These are phyloP conservation scores for Avena atlantica DNA, from an alignment of 176 grass and related monocot species.

Conservation along the genomic window DNA sequence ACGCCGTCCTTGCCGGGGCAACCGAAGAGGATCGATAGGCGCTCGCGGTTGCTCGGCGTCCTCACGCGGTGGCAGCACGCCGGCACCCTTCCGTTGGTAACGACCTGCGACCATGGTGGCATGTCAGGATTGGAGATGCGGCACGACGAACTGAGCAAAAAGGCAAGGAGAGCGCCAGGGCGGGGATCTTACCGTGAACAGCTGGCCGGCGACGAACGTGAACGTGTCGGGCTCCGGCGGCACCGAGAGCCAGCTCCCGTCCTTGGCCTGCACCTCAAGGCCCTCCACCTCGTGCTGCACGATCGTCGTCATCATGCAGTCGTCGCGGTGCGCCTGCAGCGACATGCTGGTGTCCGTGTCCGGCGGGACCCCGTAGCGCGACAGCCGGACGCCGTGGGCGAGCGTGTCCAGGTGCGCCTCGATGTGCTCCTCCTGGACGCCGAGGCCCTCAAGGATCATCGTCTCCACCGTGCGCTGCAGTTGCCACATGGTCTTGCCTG, in stretches of 20 bases:
- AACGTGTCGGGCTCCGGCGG: background rate
- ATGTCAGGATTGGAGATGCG: too few species aligned
- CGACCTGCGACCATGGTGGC: background rate
- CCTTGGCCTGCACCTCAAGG: too few species aligned
- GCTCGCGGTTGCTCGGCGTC: slow-evolving; percentile 44
- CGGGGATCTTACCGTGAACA: slow-evolving; percentile 1
- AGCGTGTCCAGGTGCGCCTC: background rate
- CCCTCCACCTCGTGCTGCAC: too few species aligned
- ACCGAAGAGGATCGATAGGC: slow-evolving; percentile 8
- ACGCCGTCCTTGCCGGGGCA: background rate
- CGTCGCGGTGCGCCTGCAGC: slow-evolving; percentile 20
- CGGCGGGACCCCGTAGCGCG: slow-evolving; percentile 18
- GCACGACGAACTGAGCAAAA: background rate
- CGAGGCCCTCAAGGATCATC: slow-evolving; percentile 41
- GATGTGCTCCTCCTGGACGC: slow-evolving; percentile 12
- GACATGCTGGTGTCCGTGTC: slow-evolving; percentile 7
- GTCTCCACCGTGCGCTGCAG: slow-evolving; percentile 37
- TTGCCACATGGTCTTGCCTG: slow-evolving; percentile 23
- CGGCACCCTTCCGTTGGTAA: slow-evolving; percentile 37
- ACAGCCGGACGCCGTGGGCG: background rate
- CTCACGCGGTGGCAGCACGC: slow-evolving; percentile 38
- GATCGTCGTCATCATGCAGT: background rate
- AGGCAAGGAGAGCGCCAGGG: background rate
- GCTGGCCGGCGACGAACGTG: slow-evolving; percentile 29
- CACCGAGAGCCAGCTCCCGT: slow-evolving; percentile 14